Percentiles rank a stretch among this genome's conserved stretches.
Evolutionary conservation across 2,329 filamentous ascomycete genomes (phyloP).

Genomic region (Lecanicillium sp.): DNA sequence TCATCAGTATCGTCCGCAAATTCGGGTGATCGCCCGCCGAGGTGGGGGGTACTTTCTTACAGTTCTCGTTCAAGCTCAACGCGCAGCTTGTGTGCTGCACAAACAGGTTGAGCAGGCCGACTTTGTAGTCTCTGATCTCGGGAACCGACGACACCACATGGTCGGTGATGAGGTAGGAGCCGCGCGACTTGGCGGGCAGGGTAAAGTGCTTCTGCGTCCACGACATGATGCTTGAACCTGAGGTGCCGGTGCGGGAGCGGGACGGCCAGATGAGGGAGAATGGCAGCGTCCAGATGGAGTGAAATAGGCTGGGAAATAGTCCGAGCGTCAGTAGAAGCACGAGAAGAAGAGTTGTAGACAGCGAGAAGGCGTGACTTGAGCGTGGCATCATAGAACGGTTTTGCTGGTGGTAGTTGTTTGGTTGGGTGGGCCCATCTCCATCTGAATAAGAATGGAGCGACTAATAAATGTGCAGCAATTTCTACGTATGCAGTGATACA

Average conservation of each 20-base stretch:
- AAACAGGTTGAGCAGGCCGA: constrained; percentile 83
- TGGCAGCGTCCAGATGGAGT: constrained; percentile 45
- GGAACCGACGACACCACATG: constrained; percentile 65
- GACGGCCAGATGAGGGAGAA: constrained; percentile 31
- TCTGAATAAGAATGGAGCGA: not conserved
- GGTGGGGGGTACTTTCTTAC: constrained; percentile 29
- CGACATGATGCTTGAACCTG: constrained; percentile 45
- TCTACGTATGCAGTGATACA: too few species aligned
- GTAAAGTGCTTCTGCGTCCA: constrained; percentile 84
- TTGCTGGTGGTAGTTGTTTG: constrained; percentile 17
- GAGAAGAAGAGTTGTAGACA: constrained; percentile 39
- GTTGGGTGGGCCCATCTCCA: not conserved
- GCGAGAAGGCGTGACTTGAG: constrained; percentile 29
- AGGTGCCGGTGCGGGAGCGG: constrained; percentile 26
- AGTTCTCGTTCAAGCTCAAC: constrained; percentile 89
- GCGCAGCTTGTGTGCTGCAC: constrained; percentile 94
- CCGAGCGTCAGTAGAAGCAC: constrained; percentile 42
- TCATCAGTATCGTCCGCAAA: constrained; percentile 35
- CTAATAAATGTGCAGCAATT: too few species aligned
- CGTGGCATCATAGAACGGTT: constrained; percentile 34
- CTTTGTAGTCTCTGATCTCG: constrained; percentile 76
- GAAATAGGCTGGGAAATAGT: constrained; percentile 49
- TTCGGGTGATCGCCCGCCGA: constrained; percentile 38
- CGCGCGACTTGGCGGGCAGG: constrained; percentile 69
- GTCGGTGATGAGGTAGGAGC: constrained; percentile 86